Conservation (phyloP, 2,329 filamentous ascomycete species). For the Ambrosiella cleistominuta region DNA sequence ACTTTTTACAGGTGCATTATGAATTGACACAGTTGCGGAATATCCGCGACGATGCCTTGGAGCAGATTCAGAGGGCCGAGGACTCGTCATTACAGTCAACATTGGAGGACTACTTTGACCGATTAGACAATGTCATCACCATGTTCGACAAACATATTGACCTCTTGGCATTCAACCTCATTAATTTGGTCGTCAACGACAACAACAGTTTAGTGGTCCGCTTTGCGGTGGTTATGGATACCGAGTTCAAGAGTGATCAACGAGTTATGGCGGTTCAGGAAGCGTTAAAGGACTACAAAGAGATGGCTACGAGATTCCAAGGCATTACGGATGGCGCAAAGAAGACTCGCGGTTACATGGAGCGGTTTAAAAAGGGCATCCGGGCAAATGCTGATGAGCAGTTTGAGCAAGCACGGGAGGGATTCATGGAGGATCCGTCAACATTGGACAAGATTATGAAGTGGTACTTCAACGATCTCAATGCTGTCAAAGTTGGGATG, state of each 20-base stretch:
- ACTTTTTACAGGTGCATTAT: conserved; percentile 77
- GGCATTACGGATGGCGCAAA: conserved; percentile 89
- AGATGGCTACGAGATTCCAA: conserved; percentile 83
- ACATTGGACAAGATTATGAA: conserved; percentile 73
- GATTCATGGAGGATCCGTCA: conserved; percentile 69
- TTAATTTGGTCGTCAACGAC: conserved; percentile 68
- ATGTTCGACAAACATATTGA: conserved; percentile 95
- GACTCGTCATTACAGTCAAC: conserved; percentile 63
- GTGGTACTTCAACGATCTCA: conserved; percentile 97
- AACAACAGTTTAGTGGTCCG: conserved; percentile 83
- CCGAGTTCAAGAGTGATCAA: conserved; percentile 91
- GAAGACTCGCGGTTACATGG: conserved; percentile 86
- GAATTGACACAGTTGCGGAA: conserved; percentile 82
- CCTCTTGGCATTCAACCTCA: conserved; percentile 72
- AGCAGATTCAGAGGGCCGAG: conserved; percentile 69
- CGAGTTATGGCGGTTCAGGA: conserved; percentile 83
- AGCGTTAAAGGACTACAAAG: conserved; percentile 86
- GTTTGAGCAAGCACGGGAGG: conserved; percentile 52
- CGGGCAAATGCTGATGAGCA: conserved; percentile 54
- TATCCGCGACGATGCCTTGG: conserved; percentile 89
- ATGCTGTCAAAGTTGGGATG: conserved; percentile 88
- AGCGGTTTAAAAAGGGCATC: conserved; percentile 77
- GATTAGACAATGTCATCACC: conserved; percentile 71
- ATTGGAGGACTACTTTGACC: conserved; percentile 74
- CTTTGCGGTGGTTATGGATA: conserved; percentile 79